Base-by-base conservation (phyloP, 2,329 filamentous ascomycete species). In the Paraphaeosphaeria sporulosa region DNA sequence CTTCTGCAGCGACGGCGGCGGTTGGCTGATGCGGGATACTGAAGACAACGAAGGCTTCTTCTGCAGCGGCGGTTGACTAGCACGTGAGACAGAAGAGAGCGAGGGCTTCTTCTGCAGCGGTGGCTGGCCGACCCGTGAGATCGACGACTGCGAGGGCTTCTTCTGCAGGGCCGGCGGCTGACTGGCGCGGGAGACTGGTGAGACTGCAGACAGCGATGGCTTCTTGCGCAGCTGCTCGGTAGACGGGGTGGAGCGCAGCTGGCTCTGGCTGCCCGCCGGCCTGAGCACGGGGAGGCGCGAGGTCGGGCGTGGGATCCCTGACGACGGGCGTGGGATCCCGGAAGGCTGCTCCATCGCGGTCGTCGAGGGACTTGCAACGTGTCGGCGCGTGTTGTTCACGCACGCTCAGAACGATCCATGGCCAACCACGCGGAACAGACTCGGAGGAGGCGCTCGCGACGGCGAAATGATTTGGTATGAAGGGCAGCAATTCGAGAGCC, bases 241-340 rank as follows among this genome's bases (percentile, higher is more conserved):
- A 9, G 83, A 85, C 76, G 80, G 78, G 17, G 82, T 75, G 54
- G 66, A 40, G 2, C 80, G 81, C 57, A 85, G 69, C 34, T 80
- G 76, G 60, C 76, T 78, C 38, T 76, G 71, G 62, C 70, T 76
- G 44, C 53, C 66, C 44, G 78, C 76, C 46, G 79, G 62, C 42
- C 71, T 69, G 47, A 76, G 84, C 62, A 86, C 76, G 13, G 85
- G 85, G 49, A 87, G 77, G 64, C 83, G 81, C 23, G 85, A 87
- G 46, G 81, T 54, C 30, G 74, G 79, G 47, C 85, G 80, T 60
- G 85, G 85, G 53, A 87, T 72, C 53, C 71, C 74, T 43, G 78
- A 77, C 17, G 38, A 40, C 38, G 38, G 38, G 19, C 71, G 61
- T 30, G 69, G 70, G 60, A 69, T 64, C 43, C 64, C 63, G 25